Base-by-base conservation (phyloP, 1,139 yeast genomes). In the Blastobotrys serpentis region DNA sequence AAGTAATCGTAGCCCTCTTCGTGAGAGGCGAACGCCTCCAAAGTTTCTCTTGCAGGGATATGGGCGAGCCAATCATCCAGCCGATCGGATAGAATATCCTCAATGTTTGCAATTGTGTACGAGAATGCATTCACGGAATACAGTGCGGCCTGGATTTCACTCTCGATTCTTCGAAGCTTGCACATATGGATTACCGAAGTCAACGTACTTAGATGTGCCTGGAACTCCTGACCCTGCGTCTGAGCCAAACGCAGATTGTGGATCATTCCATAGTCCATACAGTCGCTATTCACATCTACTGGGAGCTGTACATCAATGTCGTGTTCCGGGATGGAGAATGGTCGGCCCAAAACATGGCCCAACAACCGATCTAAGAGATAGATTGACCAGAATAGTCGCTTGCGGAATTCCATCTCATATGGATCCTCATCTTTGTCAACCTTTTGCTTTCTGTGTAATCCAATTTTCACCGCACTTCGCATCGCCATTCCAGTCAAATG, bases 311-410 rank as follows among this genome's bases (percentile, higher is more conserved):
- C 26, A 32, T 50, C 55, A 41, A 52, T 50, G 36, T 50, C 53
- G 18, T 52, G 48, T 39, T 55, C 61, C 3, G 58, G 56, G 14
- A 56, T 53, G 19, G 61, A 52, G 29, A 53, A 55, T 32, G 65
- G 64, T 17, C 61, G 50, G 2, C 61, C 61, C 14, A 56, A 46
- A 5, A 50, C 48, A 3, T 48, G 43, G 7, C 56, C 49, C 7
- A 55, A 49, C 18, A 52, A 44, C 16, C 60, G 51, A 40, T 57
- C 60, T 16, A 56, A 30, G 4, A 52, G 43, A 25, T 57, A 57
- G 1, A 54, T 53, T 10, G 56, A 47, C 60, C 60, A 57, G 36
- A 57, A 57, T 6, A 55, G 47, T 11, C 60, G 50, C 42, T 57
- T 57, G 4, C 54, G 50, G 42, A 55, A 50, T 45, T 57, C 60